These are phyloP conservation scores for Potentilla sterilis DNA, from an alignment of 306 rosid species.

Conservation along the genomic window DNA sequence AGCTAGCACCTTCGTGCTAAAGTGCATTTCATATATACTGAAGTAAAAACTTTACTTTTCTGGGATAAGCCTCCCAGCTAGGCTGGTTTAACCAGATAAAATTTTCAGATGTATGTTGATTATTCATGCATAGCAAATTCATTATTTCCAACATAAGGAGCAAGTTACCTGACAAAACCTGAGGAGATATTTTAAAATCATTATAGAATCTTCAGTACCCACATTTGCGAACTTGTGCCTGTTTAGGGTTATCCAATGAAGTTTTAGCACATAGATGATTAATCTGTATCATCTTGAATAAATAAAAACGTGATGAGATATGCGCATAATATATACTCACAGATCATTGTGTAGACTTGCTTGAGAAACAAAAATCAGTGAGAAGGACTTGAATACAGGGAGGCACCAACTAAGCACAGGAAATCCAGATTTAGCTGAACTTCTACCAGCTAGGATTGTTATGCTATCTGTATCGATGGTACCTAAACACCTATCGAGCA, in stretches of 20 bases:
- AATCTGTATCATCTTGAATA: slow-evolving; percentile 6
- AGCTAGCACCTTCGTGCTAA: not conserved
- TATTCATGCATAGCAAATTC: not conserved
- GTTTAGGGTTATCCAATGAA: slow-evolving; percentile 22
- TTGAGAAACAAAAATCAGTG: slow-evolving; percentile 49
- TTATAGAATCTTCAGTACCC: slow-evolving; percentile 49
- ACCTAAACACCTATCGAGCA: slow-evolving; percentile 58
- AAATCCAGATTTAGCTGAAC: slow-evolving; percentile 42
- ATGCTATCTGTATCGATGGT: slow-evolving; percentile 50
- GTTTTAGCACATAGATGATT: slow-evolving; percentile 18
- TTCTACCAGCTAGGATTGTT: slow-evolving; percentile 47
- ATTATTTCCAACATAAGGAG: slow-evolving; percentile 17
- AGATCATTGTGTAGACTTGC: slow-evolving; percentile 42
- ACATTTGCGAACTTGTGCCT: slow-evolving; percentile 51
- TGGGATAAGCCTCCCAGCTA: too few species aligned
- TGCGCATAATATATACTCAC: slow-evolving; percentile 51
- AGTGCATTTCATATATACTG: slow-evolving; percentile 18
- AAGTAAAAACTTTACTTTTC: not conserved
- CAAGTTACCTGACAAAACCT: slow-evolving; percentile 70
- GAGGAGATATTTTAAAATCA: slow-evolving; percentile 60
- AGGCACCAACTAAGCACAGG: slow-evolving; percentile 61
- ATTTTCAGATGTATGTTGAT: not conserved
- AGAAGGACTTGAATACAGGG: slow-evolving; percentile 76
- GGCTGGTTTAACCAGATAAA: not conserved
- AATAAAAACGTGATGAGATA: slow-evolving; percentile 13